phyloP scores from a whole-genome alignment of 2,329 filamentous ascomycete species.

The Nannizzia gypsea region DNA sequence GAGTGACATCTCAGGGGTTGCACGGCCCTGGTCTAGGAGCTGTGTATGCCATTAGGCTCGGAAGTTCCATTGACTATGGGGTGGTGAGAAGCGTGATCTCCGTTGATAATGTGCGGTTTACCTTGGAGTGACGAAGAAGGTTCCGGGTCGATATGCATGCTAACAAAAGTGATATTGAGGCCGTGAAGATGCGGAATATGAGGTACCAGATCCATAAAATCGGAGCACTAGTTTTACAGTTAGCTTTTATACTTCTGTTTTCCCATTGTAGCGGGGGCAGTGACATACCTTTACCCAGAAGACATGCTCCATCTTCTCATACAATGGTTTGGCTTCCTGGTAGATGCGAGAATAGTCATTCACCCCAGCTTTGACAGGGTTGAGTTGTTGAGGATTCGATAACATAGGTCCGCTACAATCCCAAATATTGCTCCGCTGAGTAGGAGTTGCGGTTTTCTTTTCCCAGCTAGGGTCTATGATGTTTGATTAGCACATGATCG shows the following conservation, averaged over 20 bases:
- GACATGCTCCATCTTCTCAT: slow-evolving; percentile 39
- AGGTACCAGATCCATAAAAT: slow-evolving; percentile 40
- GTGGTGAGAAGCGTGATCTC: background rate
- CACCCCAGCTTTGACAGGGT: slow-evolving; percentile 26
- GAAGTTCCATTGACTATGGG: background rate
- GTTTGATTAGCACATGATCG: slow-evolving; percentile 7
- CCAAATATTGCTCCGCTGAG: slow-evolving; percentile 38
- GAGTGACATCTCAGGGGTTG: background rate
- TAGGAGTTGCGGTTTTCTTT: slow-evolving; percentile 32
- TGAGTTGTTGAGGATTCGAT: slow-evolving; percentile 31
- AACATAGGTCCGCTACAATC: slow-evolving; percentile 36
- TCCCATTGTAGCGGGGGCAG: background rate
- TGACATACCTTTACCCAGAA: slow-evolving; percentile 40
- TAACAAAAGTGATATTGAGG: slow-evolving; percentile 28
- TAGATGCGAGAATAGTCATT: slow-evolving; percentile 32
- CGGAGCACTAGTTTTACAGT: slow-evolving; percentile 30
- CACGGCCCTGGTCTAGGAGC: background rate
- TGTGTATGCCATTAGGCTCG: background rate
- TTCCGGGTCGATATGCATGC: slow-evolving; percentile 33
- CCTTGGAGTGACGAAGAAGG: slow-evolving; percentile 18
- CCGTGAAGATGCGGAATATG: slow-evolving; percentile 38
- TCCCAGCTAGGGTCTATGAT: slow-evolving; percentile 34
- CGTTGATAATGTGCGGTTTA: slow-evolving; percentile 21
- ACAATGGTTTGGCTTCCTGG: slow-evolving; percentile 36
- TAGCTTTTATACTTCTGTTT: slow-evolving; percentile 7